Base-by-base conservation (phyloP, 2,329 filamentous ascomycete genomes). In the Claviceps digitariae region DNA sequence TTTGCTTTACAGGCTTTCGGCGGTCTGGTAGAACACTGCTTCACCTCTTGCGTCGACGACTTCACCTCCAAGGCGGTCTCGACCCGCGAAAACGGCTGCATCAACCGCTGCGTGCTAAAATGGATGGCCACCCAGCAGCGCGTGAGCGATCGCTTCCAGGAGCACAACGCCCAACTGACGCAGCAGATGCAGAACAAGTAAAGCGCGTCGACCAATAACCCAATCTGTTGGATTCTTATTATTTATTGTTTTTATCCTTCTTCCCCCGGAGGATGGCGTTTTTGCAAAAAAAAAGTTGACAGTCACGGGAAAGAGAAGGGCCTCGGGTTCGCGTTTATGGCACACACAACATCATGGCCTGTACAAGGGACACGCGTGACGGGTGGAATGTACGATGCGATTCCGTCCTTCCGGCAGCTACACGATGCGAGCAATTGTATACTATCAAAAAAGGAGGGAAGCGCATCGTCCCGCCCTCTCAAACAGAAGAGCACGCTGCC, bases 11-110 rank as follows among this genome's bases (percentile, higher is more conserved):
- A 69, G 69, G 69, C 68, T 27, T 71, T 68, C 52, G 65, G 65
- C 52, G 63, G 66, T 54, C 62, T 67, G 38, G 86, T 90, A 63
- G 84, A 89, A 70, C 81, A 84, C 73, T 98, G 93, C 82, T 98
- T 98, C 79, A 84, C 88, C 69, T 86, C 93, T 72, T 98, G 93
- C 78, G 82, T 98, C 73, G 91, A 90, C 72, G 90, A 97, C 78
- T 98, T 98, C 81, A 95, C 90, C 66, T 95, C 90, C 74, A 97
- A 97, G 76, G 87, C 89, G 49, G 82, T 98, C 60, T 85, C 87
- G 58, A 80, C 83, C 61, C 85, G 88, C 68, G 93, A 98, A 74
- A 86, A 87, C 66, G 85, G 87, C 69, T 98, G 93, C 75, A 83
- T 97, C 64, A 84, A 88, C 74, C 87, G 90, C 64, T 98, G 93